Percentiles rank a stretch among this genome's conserved stretches.
Conservation (phyloP, 2,329 filamentous ascomycete genomes). For the Exophiala sideris region DNA sequence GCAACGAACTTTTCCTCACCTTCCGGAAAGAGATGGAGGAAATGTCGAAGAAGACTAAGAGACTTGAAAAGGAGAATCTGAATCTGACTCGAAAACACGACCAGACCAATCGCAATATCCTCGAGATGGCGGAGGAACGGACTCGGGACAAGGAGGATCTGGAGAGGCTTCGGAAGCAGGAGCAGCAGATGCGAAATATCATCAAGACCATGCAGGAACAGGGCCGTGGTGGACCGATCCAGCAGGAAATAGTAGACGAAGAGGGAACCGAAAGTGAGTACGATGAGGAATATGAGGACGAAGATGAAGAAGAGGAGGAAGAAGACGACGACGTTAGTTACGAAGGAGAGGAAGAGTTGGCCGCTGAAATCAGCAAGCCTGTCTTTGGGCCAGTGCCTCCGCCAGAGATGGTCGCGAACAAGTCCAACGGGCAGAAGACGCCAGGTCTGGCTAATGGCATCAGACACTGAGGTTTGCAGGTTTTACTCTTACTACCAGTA, state of each 20-base stretch:
- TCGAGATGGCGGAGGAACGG: constrained; percentile 95
- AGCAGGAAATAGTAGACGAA: constrained; percentile 52
- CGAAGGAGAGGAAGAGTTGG: constrained; percentile 54
- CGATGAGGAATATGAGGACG: constrained; percentile 57
- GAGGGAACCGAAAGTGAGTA: constrained; percentile 50
- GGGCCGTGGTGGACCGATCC: constrained; percentile 67
- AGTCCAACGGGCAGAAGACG: constrained; percentile 43
- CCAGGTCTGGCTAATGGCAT: constrained; percentile 41
- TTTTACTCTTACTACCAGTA: background rate
- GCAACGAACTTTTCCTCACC: constrained; percentile 93
- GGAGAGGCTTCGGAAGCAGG: constrained; percentile 77
- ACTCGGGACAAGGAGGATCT: constrained; percentile 70
- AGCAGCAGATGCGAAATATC: constrained; percentile 86
- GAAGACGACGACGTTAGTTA: constrained; percentile 59
- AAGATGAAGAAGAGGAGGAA: constrained; percentile 54
- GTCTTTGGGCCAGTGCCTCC: constrained; percentile 51
- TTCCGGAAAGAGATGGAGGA: constrained; percentile 99
- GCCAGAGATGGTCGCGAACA: constrained; percentile 46
- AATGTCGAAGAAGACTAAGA: constrained; percentile 98
- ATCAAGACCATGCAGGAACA: constrained; percentile 97
- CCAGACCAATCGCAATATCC: constrained; percentile 87
- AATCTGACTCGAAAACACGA: constrained; percentile 89
- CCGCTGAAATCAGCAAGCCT: constrained; percentile 39
- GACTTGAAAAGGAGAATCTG: constrained; percentile 93
- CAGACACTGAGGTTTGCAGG: constrained; percentile 28